Evolutionary conservation across 2,329 filamentous ascomycete species (phyloP), one percentile per base, ranked within the genome.

Genomic region (Xylariaceae sp.): DNA sequence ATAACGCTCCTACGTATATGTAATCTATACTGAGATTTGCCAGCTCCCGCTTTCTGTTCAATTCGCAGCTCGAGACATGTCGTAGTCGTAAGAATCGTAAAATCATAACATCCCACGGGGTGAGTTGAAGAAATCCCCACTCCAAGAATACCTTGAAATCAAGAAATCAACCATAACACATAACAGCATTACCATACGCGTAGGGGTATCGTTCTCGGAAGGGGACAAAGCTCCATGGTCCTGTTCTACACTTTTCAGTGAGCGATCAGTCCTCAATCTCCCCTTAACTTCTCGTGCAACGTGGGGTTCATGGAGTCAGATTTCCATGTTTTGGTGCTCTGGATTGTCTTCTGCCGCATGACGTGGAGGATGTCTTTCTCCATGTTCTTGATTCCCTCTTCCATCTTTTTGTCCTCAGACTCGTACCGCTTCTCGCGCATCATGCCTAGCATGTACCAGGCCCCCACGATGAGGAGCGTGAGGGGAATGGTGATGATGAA

Each of bases 401-500:
- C 71, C 33, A 78, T 64, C 36, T 74, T 67, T 17, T 52, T 48
- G 46, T 78, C 73, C 51, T 78, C 74, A 34, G 50, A 48, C 9
- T 59, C 62, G 50, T 74, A 74, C 48, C 62, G 57, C 39, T 55
- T 61, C 59, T 76, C 70, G 34, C 74, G 70, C 16, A 63, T 62
- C 28, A 57, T 62, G 51, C 79, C 74, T 53, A 74, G 73, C 46
- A 65, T 63, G 51, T 71, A 64, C 75, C 77, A 81, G n/a, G 63
- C 54, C 3, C 62, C 59, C 16, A 82, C 71, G 45, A 81, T 74
- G 34, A 65, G 18, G 2, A 70, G 53, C 0, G 78, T 82, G 36
- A 80, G 49, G 3, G 78, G 78, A 9, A 81, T 57, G 3, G 76
- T 77, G 38, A 81, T 68, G 44, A 64, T 74, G 48, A 81, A 81